Base-by-base conservation (phyloP, 1,284 basidiomycete genomes). In the Marasmius fiardii region DNA sequence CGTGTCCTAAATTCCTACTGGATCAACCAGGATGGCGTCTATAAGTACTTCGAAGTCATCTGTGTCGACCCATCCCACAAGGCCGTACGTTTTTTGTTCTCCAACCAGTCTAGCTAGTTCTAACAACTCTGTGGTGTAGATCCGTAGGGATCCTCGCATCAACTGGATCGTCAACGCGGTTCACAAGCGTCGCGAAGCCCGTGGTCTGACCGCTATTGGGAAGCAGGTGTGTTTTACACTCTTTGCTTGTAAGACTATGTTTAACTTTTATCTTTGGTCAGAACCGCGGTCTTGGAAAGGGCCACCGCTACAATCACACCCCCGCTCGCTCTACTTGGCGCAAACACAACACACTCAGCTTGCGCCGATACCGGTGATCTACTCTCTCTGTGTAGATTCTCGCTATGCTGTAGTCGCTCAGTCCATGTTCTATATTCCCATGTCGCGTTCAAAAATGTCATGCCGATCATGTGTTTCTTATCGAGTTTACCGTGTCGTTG, bases 21-120 rank as follows among this genome's bases (percentile, higher is more conserved):
- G 96, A 80, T 99, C 72, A 98, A 98, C 81, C 93, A 98, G 79
- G 95, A 98, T 73, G 95, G 95, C 79, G 93, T 98, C 43, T 98
- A 98, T 88, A 98, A 98, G 76, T 99, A 97, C 83, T 99, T 89
- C 79, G 96, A 99, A 75, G 94, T 99, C 67, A 99, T 99, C 72
- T 86, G 96, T 64, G 95, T 99, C 58, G 96, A 99, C 71, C 94
- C 93, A 58, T 86, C 74, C 68, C 92, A 95, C 80, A 95, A 94
- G 74, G 93, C 91, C 62, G 92, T 95, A 71, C 68, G 93, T 76
- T 20, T 26, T 44, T 45, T 41, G 23, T 43, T 31, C 33, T 48
- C 43, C 55, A 45, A 20, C 37, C 16, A 24, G 28, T 50, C 31
- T 48, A 24, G 34, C 56, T 58, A 48, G 4, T 56, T 52, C 14